Evolutionary conservation across 768 basidiomycete genomes (phyloP).

Genomic region (Trametes coccinea): DNA sequence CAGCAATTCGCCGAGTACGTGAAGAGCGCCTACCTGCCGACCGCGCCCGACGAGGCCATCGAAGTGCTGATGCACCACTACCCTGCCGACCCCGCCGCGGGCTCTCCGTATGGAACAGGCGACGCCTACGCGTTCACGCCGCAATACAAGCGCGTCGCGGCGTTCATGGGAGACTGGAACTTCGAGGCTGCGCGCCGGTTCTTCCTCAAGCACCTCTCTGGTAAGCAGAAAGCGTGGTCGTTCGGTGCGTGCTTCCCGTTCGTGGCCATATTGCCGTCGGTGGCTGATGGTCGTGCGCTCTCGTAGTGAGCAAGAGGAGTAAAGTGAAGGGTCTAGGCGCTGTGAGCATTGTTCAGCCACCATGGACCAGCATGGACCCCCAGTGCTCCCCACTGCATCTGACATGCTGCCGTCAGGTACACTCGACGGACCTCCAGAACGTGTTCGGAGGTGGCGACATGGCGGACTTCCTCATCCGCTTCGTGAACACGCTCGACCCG

Average conservation of each 20-base stretch:
- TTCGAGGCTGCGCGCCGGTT: constrained; percentile 32
- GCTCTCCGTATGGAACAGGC: constrained; percentile 56
- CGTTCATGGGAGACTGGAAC: constrained; percentile 30
- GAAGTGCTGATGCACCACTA: constrained; percentile 24
- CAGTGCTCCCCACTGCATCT: constrained; percentile 37
- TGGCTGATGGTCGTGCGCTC: constrained; percentile 14
- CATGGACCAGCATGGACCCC: background rate
- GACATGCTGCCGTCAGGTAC: constrained; percentile 35
- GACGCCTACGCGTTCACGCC: constrained; percentile 46
- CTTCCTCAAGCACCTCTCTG: constrained; percentile 25
- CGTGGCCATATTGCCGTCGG: background rate
- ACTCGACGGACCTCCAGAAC: constrained; percentile 44
- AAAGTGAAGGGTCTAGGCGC: constrained; percentile 2
- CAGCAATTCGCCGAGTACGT: constrained; percentile 22
- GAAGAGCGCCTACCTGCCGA: constrained; percentile 28
- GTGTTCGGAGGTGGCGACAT: constrained; percentile 45
- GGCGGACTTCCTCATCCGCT: constrained; percentile 48
- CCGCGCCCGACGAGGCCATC: constrained; percentile 20
- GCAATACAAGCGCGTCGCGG: constrained; percentile 33
- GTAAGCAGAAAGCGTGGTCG: constrained; percentile 21
- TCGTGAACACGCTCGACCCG: constrained; percentile 44
- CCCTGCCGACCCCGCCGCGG: constrained; percentile 38
- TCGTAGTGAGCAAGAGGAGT: background rate
- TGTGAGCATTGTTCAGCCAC: constrained; percentile 24
- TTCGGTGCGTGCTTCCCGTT: constrained; percentile 17